These are phyloP conservation scores for Myriosclerotinia duriaeana DNA, from an alignment of 2,329 filamentous ascomycete genomes.

Conservation along the genomic window DNA sequence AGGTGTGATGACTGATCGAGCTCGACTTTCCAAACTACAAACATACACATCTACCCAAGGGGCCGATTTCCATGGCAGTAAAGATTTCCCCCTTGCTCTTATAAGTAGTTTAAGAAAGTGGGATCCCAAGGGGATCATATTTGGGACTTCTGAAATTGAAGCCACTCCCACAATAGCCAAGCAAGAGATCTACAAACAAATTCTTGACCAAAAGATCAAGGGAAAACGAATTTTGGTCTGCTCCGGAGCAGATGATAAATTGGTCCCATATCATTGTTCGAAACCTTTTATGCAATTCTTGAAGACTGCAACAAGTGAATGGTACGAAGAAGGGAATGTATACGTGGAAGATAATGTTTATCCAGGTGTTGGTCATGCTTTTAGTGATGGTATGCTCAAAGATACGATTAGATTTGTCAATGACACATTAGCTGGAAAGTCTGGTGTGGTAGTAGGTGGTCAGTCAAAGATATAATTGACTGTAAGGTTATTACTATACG, in stretches of 20 bases:
- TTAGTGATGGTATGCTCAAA: conserved; percentile 63
- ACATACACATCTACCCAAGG: conserved; percentile 60
- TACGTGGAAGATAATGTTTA: conserved; percentile 67
- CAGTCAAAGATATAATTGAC: conserved; percentile 31
- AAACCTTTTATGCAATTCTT: conserved; percentile 63
- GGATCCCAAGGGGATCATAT: conserved; percentile 75
- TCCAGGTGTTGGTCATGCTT: conserved; percentile 67
- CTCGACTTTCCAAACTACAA: conserved; percentile 64
- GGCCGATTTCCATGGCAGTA: conserved; percentile 68
- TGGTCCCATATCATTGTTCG: conserved; percentile 67
- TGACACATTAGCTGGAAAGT: conserved; percentile 36
- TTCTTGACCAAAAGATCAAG: conserved; percentile 52
- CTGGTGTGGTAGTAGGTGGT: neutral
- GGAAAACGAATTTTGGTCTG: conserved; percentile 66
- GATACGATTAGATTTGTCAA: conserved; percentile 65
- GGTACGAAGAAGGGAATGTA: conserved; percentile 56
- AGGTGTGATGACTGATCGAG: conserved; percentile 74
- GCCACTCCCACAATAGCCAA: conserved; percentile 41
- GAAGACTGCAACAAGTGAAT: conserved; percentile 51
- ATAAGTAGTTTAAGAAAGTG: conserved; percentile 60
- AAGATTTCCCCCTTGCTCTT: conserved; percentile 72
- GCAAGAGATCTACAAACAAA: conserved; percentile 46
- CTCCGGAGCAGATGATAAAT: conserved; percentile 65
- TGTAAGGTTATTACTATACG: neutral
- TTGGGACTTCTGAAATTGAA: conserved; percentile 50